Base-by-base conservation (phyloP, 1,284 basidiomycete genomes). In the Rhodotorula sp. region DNA sequence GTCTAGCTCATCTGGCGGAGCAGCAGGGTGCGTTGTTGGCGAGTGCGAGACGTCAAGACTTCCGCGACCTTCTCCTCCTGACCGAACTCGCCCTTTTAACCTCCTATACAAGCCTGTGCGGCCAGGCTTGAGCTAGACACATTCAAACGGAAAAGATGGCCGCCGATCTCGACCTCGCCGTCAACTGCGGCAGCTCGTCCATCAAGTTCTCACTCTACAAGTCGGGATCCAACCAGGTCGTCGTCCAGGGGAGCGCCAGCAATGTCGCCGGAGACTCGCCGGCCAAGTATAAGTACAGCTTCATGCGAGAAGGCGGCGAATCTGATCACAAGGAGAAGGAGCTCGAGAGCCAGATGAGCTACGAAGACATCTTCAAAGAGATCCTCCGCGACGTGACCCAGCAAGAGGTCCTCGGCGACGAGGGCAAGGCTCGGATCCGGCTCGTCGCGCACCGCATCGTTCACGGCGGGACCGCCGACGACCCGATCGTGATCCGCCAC, bases 381-480 rank as follows among this genome's bases (percentile, higher is more conserved):
- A 89, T 91, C 78, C 81, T 91, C 45, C 76, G 83, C 18, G 73
- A 77, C 57, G 70, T 77, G 54, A 69, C 74, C 20, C 45, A 60
- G 24, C 62, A 70, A 12, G 53, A 71, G 58, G 64, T 68, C 14
- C 71, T 72, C 29, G 70, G 67, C 15, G 8, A 37, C 12, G 49
- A 60, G n/a, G 67, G 69, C 55, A 60, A 62, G 42, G 60, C 65
- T 12, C 58, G 62, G n/a, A 66, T 75, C 54, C 57, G 55, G n/a
- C 56, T 75, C 26, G 69, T 76, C 29, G 80, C 48, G 74, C 72
- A 74, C 45, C 54, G 87, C 45, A 88, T 93, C 60, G 92, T 95
- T 1, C 92, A 94, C 76, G 92, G 92, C 4, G 91, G 91, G 4
- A 85, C 86, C 61, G 89, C 89, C 77, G 83, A 82, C 29, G 83